phyloP scores from a whole-genome alignment of 306 rosid genomes.

The Boehmeria nivea region DNA sequence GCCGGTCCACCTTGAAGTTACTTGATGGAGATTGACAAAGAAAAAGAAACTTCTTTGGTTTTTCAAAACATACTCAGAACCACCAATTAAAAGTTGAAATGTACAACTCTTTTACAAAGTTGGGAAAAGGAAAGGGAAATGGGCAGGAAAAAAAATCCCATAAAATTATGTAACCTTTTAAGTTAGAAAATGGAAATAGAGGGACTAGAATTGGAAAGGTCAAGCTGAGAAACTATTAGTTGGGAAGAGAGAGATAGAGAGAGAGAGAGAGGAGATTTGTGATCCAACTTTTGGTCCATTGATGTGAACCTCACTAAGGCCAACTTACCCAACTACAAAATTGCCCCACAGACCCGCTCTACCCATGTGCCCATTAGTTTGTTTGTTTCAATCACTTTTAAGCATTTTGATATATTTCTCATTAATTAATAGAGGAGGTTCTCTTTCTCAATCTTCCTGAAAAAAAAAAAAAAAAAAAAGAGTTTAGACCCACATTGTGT shows the following conservation, averaged over 20 bases:
- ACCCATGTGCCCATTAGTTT: slow-evolving; percentile 56
- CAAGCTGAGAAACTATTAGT: not conserved
- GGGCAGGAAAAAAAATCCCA: no score
- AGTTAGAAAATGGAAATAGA: not conserved
- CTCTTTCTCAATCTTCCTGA: slow-evolving; percentile 3
- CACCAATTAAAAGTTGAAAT: not conserved
- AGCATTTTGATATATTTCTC: slow-evolving; percentile 10
- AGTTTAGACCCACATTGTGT: slow-evolving; percentile 5
- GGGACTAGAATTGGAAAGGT: no score
- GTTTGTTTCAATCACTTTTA: slow-evolving; percentile 43
- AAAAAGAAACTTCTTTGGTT: slow-evolving; percentile 8
- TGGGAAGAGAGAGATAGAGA: slow-evolving; percentile 17
- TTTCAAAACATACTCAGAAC: not conserved
- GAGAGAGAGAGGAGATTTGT: slow-evolving; percentile 22
- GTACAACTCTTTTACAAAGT: not conserved
- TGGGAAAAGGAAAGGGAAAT: not conserved
- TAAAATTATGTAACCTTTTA: no score
- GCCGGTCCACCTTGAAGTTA: not conserved
- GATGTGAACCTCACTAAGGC: slow-evolving; percentile 51
- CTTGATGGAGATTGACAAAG: slow-evolving; percentile 6
- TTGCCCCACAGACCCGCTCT: slow-evolving; percentile 29
- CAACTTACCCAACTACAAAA: slow-evolving; percentile 34
- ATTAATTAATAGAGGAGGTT: not conserved
- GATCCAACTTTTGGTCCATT: slow-evolving; percentile 38
- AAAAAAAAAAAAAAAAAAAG: not conserved